Percentiles rank a stretch among this genome's conserved stretches.
Conservation (phyloP, 1,284 basidiomycete species). For the Fomitiporia mediterranea region DNA sequence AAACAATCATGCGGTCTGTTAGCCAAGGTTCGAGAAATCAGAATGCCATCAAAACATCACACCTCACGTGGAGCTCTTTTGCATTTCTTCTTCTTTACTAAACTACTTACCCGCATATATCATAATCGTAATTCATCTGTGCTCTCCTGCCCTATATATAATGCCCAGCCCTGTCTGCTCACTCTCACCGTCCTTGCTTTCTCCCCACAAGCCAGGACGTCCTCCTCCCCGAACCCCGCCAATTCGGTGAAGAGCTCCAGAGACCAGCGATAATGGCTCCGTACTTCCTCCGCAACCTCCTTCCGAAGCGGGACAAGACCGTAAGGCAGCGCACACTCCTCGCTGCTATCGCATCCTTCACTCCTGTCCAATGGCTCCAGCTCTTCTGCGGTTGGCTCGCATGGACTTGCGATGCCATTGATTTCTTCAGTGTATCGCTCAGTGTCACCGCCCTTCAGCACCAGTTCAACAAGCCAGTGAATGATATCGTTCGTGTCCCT, state of each 20-base stretch:
- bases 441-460: constrained; percentile 52
- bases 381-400: constrained; percentile 72
- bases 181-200: neutral
- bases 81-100: too few relatives aligned
- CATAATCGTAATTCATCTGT: too few relatives aligned
- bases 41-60: too few relatives aligned
- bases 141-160: neutral
- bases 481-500: constrained; percentile 46
- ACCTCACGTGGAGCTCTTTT: too few relatives aligned
- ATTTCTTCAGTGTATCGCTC: constrained; percentile 84
- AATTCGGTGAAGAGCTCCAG: too few relatives aligned
- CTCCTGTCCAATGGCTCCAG: constrained; percentile 48
- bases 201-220: neutral
- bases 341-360: constrained; percentile 34
- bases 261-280: constrained; percentile 40
- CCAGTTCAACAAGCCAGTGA: constrained; percentile 46
- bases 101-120: too few relatives aligned
- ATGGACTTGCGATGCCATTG: constrained; percentile 76
- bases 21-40: too few relatives aligned
- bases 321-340: constrained; percentile 32
- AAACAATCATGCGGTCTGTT: too few relatives aligned
- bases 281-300: constrained; percentile 44
- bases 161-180: neutral
- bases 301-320: constrained; percentile 44
- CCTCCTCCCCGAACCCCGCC: neutral